Evolutionary conservation across 2,329 filamentous ascomycete genomes (phyloP), one percentile per base, ranked within the genome.

Genomic region (Xylaria polymorpha): DNA sequence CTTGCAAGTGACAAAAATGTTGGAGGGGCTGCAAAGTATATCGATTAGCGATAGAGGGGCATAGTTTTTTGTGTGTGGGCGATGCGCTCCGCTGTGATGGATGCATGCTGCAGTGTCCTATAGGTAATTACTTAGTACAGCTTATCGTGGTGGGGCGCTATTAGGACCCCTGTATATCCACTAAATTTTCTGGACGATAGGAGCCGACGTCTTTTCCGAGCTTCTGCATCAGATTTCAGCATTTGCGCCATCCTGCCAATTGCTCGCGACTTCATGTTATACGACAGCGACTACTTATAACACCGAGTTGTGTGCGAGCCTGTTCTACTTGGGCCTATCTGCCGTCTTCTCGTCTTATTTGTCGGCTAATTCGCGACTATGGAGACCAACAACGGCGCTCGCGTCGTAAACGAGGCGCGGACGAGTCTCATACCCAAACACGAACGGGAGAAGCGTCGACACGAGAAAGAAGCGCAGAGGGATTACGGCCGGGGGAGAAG

Each of bases 401-500:
- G 86, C 32, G 79, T 82, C 10, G 81, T 89, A 39, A 80, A 84
- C 65, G 80, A 83, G 67, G 77, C 84, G 53, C 82, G 86, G 64
- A 85, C 85, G 39, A 83, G 88, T 71, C 83, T 91, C 51, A 74
- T 84, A 35, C 80, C 86, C 48, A 85, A 84, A 71, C 77, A 83
- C 66, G 86, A 88, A 75, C 81, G 83, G 67, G 82, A 86, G 74
- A 85, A 83, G 76, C 79, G 82, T 61, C 85, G 84, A 68, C 86
- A 86, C 50, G 78, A 85, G 69, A 85, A 85, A 76, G 85, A 90
- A 74, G 93, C 93, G 61, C 87, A 94, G 75, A 87, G 89, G 76
- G 87, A 87, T 64, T 99, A 99, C 82, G 96, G 96, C 41, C 90
- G 96, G 74, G 96, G 96, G 59, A 88, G 88, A 73, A 88, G 88